Evolutionary conservation across 2,329 filamentous ascomycete species (phyloP), one percentile per base, ranked within the genome.

Genomic region (Trichoderma sp.): DNA sequence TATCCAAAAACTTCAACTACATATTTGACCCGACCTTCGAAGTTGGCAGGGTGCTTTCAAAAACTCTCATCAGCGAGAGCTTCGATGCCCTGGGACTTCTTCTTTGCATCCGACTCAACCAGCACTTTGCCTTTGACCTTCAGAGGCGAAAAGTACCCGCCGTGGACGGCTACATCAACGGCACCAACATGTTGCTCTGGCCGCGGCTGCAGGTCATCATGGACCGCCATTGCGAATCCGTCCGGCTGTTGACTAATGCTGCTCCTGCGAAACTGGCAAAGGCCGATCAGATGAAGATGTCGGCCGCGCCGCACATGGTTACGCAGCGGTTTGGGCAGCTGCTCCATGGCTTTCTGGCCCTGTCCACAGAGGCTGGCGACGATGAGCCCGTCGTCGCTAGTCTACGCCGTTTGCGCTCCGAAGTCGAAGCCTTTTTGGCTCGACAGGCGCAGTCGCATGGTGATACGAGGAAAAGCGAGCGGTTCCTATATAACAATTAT

Each of bases 261-360:
- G 77, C 85, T 79, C 9, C 82, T 80, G 36, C 82, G 82, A 50
- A 82, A 79, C 62, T 79, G 81, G 73, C 80, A 74, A 72, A 82
- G 43, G 50, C 80, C 75, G 87, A 91, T 26, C 83, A 86, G 71
- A 84, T 86, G 20, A 89, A 86, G 75, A 86, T 91, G 69, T 93
- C 91, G 1, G 92, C 92, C 0, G 96, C 96, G 2, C 96, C 96
- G 0, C 96, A 98, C 77, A 91, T 95, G 66, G 87, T 97, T 20
- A 98, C 96, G 0, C 96, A 99, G 80, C 90, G 94, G n/a, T 98
- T 98, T 78, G 96, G 93, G 0, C 95, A 98, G 82, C 90, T 99
- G 64, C 82, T 97, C 63, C 93, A 97, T 74, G 94, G 93, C 3
- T 92, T 98, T 34, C 83, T 98, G 34, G 85, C 89, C 0, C 86